These are phyloP conservation scores for Acanthamoeba healyi DNA, from an alignment of 208 protist genomes.

Conservation along the genomic window DNA sequence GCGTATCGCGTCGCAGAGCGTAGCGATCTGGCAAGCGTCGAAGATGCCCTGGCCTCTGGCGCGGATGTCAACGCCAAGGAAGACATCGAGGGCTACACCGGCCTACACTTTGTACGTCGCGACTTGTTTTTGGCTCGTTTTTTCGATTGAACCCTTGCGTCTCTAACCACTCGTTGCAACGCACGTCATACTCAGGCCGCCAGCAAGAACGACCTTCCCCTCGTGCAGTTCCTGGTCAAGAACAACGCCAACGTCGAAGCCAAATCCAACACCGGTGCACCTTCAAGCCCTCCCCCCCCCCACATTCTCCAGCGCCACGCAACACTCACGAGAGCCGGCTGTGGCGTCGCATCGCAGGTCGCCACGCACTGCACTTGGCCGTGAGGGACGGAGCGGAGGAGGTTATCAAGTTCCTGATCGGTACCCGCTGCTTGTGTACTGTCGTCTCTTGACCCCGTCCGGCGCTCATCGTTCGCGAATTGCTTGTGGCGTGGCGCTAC, in stretches of 20 bases:
- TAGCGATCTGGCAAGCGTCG: background rate
- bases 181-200: background rate
- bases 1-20: background rate
- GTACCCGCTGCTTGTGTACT: too few species aligned
- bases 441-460: too few species aligned
- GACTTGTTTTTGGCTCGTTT: background rate
- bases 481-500: background rate
- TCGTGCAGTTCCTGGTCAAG: conserved; percentile 4
- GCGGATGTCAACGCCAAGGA: conserved; percentile 41
- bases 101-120: background rate
- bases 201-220: background rate
- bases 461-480: too few species aligned
- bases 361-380: conserved; percentile 86
- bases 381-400: conserved; percentile 70
- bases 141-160: background rate
- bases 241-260: conserved; percentile 10
- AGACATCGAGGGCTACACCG: conserved; percentile 84
- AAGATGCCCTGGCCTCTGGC: background rate
- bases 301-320: too few species aligned
- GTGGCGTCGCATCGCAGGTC: too few species aligned
- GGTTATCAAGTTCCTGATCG: conserved; percentile 84
- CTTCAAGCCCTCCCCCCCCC: background rate
- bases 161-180: too few species aligned
- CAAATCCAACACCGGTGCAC: background rate
- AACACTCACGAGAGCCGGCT: too few species aligned